Evolutionary conservation across 1,139 yeast species (phyloP), one percentile per base, ranked within the genome.

Genomic region (Geotrichum carabidarum): DNA sequence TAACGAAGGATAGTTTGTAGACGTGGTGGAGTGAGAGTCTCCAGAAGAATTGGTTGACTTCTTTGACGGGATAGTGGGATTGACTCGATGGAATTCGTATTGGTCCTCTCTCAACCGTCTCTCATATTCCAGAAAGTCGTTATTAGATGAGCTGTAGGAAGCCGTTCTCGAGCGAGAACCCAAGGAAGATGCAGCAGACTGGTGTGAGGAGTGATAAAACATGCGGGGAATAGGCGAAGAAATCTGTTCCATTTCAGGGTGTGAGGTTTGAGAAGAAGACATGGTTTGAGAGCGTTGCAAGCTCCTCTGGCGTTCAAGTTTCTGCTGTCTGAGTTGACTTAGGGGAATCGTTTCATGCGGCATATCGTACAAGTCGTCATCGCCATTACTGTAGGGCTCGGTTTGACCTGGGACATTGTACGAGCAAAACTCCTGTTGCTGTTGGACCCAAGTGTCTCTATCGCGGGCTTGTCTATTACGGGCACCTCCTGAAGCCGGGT

Each of bases 321-420:
- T 15, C 15, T 14, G 18, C 8, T 14, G 47, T 3, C 27, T 22
- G 27, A 44, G 22, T 14, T 14, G 8, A 37, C 31, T 44, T 14
- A 44, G 6, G 5, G 37, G 38, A 32, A 44, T 44, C 31, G 11
- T 17, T n/a, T 44, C 47, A 12, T 31, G 38, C 7, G 47, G 47
- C 47, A 44, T 44, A 32, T 44, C 47, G 14, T 44, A 44, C n/a
- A 44, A 34, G 9, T 44, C 47, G 12, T 44, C 47, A 15, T 44
- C 47, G 31, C 31, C 47, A 18, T 44, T 44, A 38, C 32, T 32
- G 27, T 9, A 43, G 12, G 17, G 14, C 7, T 22, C 27, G 27
- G 44, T 14, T 15, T n/a, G 35, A 11, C 44, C 44, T 3, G 44
- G 27, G 11, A 5, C 8, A 27, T 37, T 30, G 18, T 43, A 30